Evolutionary conservation across 306 rosid species (phyloP), one percentile per base, ranked within the genome.

Genomic region (Albizia julibrissin): DNA sequence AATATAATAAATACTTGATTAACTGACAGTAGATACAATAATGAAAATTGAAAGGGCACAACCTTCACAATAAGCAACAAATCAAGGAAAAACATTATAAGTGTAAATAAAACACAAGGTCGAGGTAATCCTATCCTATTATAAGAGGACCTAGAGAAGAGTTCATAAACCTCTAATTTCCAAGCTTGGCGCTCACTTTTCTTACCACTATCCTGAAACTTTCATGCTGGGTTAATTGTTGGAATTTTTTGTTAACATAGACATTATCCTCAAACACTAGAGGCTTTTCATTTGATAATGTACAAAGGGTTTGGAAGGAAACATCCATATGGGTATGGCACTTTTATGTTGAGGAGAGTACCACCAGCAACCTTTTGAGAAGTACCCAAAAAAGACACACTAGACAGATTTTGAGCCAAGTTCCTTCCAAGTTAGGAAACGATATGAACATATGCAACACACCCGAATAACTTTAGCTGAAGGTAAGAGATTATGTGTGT

Each of bases 91-190:
- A 42, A n/a, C 8, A 43, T 22, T 3, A 24, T 16, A 71, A 29
- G 37, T 50, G 33, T 40, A 65, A 29, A 37, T 10, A 67, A 54
- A 29, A 39, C 71, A 58, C 69, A 74, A 19, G 74, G 49, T 61
- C 66, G 26, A 74, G 22, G 47, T 79, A 81, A 66, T 56, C 72
- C n/a, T 26, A 80, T 46, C 66, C 61, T 59, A 46, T 37, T 22
- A 59, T 44, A 14, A 46, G 19, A 33, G 33, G 43, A 69, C 74
- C 61, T 44, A 75, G 21, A 79, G 71, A 80, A 75, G 31, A 61
- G 39, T 43, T 46, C 43, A 44, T n/a, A 74, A 56, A 24, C 65
- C 49, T 15, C 40, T 33, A 58, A 58, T 58, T n/a, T 11, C 69
- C 33, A 72, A 65, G 16, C 16, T 16, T n/a, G 4, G 47, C 62